Base-by-base conservation (phyloP, 768 basidiomycete genomes). In the Hebeloma cylindrosporum region DNA sequence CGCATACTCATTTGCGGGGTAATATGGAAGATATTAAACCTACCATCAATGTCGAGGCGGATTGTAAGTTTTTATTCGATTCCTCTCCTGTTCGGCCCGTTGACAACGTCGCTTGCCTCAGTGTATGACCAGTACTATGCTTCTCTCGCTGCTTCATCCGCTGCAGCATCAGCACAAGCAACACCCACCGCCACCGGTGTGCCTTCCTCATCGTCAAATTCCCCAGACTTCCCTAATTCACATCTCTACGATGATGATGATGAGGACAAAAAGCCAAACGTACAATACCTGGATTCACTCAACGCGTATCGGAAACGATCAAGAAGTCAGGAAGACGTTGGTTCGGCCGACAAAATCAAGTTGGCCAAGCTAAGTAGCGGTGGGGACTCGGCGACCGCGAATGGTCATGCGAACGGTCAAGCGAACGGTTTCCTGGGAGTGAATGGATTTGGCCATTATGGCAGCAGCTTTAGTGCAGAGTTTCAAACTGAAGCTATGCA, bases 51-150 rank as follows among this genome's bases (percentile, higher is more conserved):
- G 74, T 71, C 2, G 81, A 87, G 40, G 71, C 73, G 7, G 83
- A 88, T 58, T 85, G 88, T 89, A 52, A 56, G 85, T 67, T 2
- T 40, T 30, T 34, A 25, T 17, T 40, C 32, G 21, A 13, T 14
- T 34, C 30, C 39, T 28, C 4, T 17, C 11, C 51, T n/a, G n/a
- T n/a, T n/a, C n/a, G n/a, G n/a, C n/a, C n/a, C n/a, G n/a, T n/a
- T n/a, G n/a, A n/a, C n/a, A n/a, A n/a, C n/a, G n/a, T n/a, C n/a
- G n/a, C n/a, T n/a, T 17, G 16, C 27, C 10, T 9, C 16, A 90
- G 88, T 85, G 58, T 90, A 82, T 56, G 88, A 89, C 47, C 84
- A 83, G 45, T 91, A 91, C 52, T 91, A 91, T 51, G 88, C 89
- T 17, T 83, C 82, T 9, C 67, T 91, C 30, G 84, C 81, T 7